phyloP scores from a whole-genome alignment of 495 filamentous ascomycete genomes.

The Apiosordaria backusii region DNA sequence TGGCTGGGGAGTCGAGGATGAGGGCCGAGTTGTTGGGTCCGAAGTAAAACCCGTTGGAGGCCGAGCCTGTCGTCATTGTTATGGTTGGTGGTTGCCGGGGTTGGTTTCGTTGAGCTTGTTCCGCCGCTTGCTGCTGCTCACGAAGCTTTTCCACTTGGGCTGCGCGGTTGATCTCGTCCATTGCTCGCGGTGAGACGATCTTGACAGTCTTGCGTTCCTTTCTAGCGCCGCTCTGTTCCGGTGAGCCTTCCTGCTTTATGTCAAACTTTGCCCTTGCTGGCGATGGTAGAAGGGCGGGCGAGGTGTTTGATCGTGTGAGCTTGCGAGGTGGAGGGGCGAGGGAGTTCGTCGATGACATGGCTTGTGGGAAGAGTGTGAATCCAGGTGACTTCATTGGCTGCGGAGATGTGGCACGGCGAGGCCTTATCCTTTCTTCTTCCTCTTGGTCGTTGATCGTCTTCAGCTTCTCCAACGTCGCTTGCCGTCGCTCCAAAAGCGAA shows the following conservation, averaged over 20 bases:
- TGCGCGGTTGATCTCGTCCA: slow-evolving; percentile 29
- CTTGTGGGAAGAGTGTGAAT: slow-evolving; percentile 61
- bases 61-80: background rate
- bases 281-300: slow-evolving; percentile 48
- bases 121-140: slow-evolving; percentile 28
- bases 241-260: background rate
- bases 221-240: background rate
- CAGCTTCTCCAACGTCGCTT: slow-evolving; percentile 64
- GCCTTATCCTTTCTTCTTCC: slow-evolving; percentile 26
- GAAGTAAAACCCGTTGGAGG: slow-evolving; percentile 29
- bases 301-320: slow-evolving; percentile 58
- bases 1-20: slow-evolving; percentile 47
- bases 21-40: slow-evolving; percentile 43
- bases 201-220: slow-evolving; percentile 30
- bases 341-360: slow-evolving; percentile 6
- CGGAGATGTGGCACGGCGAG: slow-evolving; percentile 58
- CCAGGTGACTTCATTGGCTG: slow-evolving; percentile 55
- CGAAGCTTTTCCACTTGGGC: slow-evolving; percentile 28
- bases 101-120: slow-evolving; percentile 5
- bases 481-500: slow-evolving; percentile 61
- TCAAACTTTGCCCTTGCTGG: slow-evolving; percentile 39
- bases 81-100: background rate
- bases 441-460: slow-evolving; percentile 48
- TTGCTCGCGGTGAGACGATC: slow-evolving; percentile 30
- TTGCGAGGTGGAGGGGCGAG: slow-evolving; percentile 29